Base-by-base conservation (phyloP, 2,329 filamentous ascomycete species). In the Arachnomyces sp. region DNA sequence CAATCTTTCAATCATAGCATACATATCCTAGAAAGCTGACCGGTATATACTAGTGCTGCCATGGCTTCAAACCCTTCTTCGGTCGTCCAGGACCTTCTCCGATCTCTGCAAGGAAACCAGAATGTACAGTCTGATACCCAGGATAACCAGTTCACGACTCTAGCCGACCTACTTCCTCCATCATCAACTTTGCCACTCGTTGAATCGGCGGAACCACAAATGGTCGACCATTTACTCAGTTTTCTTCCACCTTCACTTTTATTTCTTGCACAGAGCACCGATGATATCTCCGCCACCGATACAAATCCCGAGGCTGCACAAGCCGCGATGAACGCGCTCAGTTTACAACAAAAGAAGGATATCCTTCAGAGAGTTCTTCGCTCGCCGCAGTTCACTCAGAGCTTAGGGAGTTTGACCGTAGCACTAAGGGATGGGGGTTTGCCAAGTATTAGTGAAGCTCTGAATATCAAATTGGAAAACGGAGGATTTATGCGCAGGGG, bases 341-440 rank as follows among this genome's bases (percentile, higher is more conserved):
- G 77, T 39, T 61, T 82, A 6, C 73, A 74, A 2, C 82, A 92
- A 59, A 96, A 96, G 71, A 86, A 84, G 55, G 72, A 75, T 15
- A 75, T 96, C 9, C 65, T 98, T 32, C 82, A 80, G 60, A 83
- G 82, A 56, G 88, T 96, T 6, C 67, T 96, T 11, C 78, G 86
- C 48, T 93, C 86, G 49, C 90, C 92, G 13, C 92, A 98, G 57
- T 88, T 98, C 56, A 78, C 80, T 45, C 92, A 96, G 62, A 90
- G 86, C 50, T 66, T 95, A 30, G 78, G 80, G 1, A 92, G 84
- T 57, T 67, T 98, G 52, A 95, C 88, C 0, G 80, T 88, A 63
- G 92, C 92, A 9, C 70, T 98, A 40, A 75, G 88, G 42, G 90
- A 96, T 52, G 92, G 92, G 9, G 92, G 90, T 0, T 66, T 98